Percentiles rank a stretch among this genome's conserved stretches.
Conservation (phyloP, 768 basidiomycete species). For the Steccherinum ochraceum region DNA sequence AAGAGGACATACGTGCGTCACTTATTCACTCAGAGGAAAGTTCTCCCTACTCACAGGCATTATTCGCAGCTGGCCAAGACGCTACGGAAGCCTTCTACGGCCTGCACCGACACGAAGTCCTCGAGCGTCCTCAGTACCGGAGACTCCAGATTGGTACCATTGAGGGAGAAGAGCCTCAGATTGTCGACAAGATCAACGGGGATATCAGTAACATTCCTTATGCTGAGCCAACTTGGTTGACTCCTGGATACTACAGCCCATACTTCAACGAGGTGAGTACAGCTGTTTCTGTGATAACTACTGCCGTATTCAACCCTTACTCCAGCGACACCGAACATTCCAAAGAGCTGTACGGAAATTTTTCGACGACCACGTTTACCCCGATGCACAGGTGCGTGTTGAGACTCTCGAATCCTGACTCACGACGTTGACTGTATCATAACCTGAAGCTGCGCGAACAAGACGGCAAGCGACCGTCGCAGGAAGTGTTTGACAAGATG, state of each 20-base stretch:
- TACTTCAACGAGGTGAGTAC: constrained; percentile 71
- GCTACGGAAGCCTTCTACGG: constrained; percentile 85
- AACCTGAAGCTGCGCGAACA: constrained; percentile 53
- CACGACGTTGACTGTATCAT: no score
- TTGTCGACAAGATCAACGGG: constrained; percentile 46
- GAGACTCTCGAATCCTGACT: no score
- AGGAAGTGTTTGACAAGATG: constrained; percentile 77
- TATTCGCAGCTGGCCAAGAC: constrained; percentile 86
- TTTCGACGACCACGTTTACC: constrained; percentile 59
- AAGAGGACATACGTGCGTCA: constrained; percentile 63
- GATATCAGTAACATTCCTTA: constrained; percentile 75
- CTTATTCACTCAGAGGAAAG: constrained; percentile 50
- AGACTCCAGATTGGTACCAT: constrained; percentile 74
- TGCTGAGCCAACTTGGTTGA: constrained; percentile 83
- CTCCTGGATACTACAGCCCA: constrained; percentile 61
- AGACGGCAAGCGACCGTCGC: constrained; percentile 82
- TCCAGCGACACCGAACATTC: constrained; percentile 54
- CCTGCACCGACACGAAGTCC: constrained; percentile 81
- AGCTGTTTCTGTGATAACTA: neutral
- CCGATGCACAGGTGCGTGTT: constrained; percentile 28
- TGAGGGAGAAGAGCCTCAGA: constrained; percentile 50
- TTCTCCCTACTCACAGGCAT: constrained; percentile 15
- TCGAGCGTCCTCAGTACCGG: constrained; percentile 66
- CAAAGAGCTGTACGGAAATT: constrained; percentile 59
- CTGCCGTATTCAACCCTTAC: neutral